A percentile compares a stretch with the other conserved stretches of the same genome.
Conservation (phyloP, 495 filamentous ascomycete genomes). For the Achaetomiella virescens region DNA sequence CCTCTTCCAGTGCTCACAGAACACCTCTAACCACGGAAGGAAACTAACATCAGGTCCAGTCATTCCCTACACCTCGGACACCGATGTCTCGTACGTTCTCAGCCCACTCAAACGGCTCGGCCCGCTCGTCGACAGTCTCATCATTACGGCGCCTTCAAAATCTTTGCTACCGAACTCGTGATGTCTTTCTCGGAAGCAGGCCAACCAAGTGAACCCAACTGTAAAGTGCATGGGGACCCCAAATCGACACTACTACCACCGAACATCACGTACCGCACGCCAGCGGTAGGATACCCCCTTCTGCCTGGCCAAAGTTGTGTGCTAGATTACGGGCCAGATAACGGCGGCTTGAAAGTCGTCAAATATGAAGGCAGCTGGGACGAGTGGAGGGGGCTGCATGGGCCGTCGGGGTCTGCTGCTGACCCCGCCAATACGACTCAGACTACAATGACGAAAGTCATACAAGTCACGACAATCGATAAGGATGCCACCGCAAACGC, state of each 20-base stretch:
- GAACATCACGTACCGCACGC: neutral
- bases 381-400: neutral
- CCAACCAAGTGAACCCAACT: neutral
- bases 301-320: neutral
- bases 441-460: too few relatives aligned
- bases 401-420: too few relatives aligned
- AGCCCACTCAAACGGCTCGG: conserved; percentile 20
- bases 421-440: too few relatives aligned
- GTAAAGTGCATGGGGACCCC: too few relatives aligned
- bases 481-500: too few relatives aligned
- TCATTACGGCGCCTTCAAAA: conserved; percentile 22
- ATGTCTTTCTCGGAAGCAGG: conserved; percentile 5
- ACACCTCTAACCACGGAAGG: too few relatives aligned
- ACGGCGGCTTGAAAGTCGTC: too few relatives aligned
- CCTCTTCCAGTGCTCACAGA: too few relatives aligned
- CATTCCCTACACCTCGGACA: conserved; percentile 15
- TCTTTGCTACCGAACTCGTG: conserved; percentile 17
- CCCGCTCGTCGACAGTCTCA: conserved; percentile 16
- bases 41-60: neutral
- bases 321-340: neutral
- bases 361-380: neutral
- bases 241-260: neutral
- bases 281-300: neutral
- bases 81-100: conserved; percentile 15
- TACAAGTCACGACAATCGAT: too few relatives aligned